Evolutionary conservation across 1,284 basidiomycete species (phyloP).

Genomic region (Pyrrhoderma noxium): DNA sequence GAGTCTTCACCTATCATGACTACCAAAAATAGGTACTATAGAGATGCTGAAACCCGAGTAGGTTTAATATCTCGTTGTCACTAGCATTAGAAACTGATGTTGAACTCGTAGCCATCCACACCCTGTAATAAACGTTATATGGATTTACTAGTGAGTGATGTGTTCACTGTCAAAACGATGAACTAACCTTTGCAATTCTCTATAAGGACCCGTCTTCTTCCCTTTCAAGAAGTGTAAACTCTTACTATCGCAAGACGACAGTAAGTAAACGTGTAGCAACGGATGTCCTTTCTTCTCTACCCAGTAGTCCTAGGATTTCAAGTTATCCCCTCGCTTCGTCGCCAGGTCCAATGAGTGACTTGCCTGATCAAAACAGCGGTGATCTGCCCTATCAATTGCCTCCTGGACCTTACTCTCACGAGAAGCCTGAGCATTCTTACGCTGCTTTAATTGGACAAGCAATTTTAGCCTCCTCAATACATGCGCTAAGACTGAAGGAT

Average conservation of each 20-base stretch:
- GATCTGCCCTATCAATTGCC: conserved; percentile 71
- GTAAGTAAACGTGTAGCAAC: conserved; percentile 27
- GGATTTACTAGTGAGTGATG: no score
- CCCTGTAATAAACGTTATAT: no score
- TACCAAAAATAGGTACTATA: conserved; percentile 9
- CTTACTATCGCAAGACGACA: conserved; percentile 7
- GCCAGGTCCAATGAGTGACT: conserved; percentile 61
- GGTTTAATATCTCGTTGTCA: neutral
- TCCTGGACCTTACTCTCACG: conserved; percentile 69
- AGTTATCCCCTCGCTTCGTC: conserved; percentile 67
- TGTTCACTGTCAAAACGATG: neutral
- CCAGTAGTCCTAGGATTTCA: conserved; percentile 35
- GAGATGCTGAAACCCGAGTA: conserved; percentile 6
- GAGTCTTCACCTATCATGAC: neutral
- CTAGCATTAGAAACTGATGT: neutral
- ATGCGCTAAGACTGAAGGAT: conserved; percentile 86
- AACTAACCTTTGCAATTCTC: neutral
- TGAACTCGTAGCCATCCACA: neutral
- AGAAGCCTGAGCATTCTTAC: conserved; percentile 82
- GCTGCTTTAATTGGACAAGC: conserved; percentile 96
- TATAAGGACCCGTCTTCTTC: neutral
- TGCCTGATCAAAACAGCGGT: conserved; percentile 52
- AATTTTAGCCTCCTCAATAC: conserved; percentile 76
- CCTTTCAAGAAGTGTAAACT: neutral
- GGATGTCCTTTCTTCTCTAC: conserved; percentile 45